Evolutionary conservation across 305 asterid genomes (phyloP).

Genomic region (Solanum hybrid): DNA sequence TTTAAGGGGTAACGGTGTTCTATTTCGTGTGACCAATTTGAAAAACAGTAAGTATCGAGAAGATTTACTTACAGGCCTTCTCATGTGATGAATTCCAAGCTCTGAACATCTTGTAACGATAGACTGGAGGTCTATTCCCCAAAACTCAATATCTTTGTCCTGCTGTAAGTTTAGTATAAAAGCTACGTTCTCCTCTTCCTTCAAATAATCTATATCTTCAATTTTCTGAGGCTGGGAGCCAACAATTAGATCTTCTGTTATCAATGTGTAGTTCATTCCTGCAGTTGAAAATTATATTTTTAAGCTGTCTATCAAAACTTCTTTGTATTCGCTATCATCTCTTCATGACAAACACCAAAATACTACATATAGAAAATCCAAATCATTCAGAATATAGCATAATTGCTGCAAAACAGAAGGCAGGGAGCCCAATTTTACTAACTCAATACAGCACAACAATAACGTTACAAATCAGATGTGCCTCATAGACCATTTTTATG

Average conservation of each 20-base stretch:
- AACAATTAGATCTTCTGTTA: conserved; percentile 67
- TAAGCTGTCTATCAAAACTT: neutral
- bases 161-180: conserved; percentile 87
- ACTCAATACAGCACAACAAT: neutral
- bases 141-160: conserved; percentile 66
- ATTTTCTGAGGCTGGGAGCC: conserved; percentile 94
- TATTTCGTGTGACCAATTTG: neutral
- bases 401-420: neutral
- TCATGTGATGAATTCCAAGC: conserved; percentile 67
- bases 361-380: neutral
- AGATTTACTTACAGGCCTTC: conserved; percentile 83
- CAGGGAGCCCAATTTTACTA: neutral
- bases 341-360: neutral
- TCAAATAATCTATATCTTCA: conserved; percentile 74
- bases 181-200: conserved; percentile 54
- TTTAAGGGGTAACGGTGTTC: neutral
- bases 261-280: conserved; percentile 90
- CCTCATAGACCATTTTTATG: neutral
- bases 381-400: neutral
- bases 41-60: neutral
- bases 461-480: neutral
- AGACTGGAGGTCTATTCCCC: conserved; percentile 71
- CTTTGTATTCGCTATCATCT: neutral
- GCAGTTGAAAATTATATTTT: conserved; percentile 11
- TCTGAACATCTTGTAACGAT: conserved; percentile 49